phyloP scores from a whole-genome alignment of 305 asterid species.

The Fraxinus sp. region DNA sequence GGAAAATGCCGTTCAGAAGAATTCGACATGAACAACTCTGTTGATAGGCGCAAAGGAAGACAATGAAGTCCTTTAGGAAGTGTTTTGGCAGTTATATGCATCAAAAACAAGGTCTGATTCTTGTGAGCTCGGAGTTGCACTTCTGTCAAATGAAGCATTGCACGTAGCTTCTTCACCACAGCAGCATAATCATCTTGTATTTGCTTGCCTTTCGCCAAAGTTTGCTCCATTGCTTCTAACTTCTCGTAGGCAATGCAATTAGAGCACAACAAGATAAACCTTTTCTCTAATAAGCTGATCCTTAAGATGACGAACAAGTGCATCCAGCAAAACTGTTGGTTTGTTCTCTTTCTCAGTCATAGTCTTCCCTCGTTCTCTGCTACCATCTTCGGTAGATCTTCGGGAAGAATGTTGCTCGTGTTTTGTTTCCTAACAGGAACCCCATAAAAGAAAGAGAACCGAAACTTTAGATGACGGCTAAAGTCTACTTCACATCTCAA shows the following conservation, averaged over 20 bases:
- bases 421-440: slow-evolving; percentile 33
- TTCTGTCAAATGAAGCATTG: slow-evolving; percentile 27
- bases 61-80: slow-evolving; percentile 73
- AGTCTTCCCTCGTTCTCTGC: slow-evolving; percentile 23
- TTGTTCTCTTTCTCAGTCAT: not conserved
- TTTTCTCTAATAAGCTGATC: slow-evolving; percentile 65
- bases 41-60: slow-evolving; percentile 71
- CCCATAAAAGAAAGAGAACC: slow-evolving; percentile 3
- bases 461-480: not conserved
- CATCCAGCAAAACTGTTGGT: slow-evolving; percentile 37
- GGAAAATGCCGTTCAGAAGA: slow-evolving; percentile 52
- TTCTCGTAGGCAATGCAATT: slow-evolving; percentile 56
- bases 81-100: slow-evolving; percentile 37
- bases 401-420: slow-evolving; percentile 18
- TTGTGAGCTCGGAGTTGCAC: slow-evolving; percentile 44
- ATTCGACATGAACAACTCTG: slow-evolving; percentile 52
- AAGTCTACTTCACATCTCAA: too few relatives aligned
- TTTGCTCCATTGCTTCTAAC: slow-evolving; percentile 72
- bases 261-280: slow-evolving; percentile 39
- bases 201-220: slow-evolving; percentile 69
- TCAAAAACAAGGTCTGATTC: slow-evolving; percentile 67
- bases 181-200: slow-evolving; percentile 74
- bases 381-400: slow-evolving; percentile 27
- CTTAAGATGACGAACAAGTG: slow-evolving; percentile 59
- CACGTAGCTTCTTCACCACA: slow-evolving; percentile 67